Percentiles rank a stretch among this genome's conserved stretches.
Conservation (phyloP, 2,329 filamentous ascomycete genomes). For the Claviceps quebecensis region DNA sequence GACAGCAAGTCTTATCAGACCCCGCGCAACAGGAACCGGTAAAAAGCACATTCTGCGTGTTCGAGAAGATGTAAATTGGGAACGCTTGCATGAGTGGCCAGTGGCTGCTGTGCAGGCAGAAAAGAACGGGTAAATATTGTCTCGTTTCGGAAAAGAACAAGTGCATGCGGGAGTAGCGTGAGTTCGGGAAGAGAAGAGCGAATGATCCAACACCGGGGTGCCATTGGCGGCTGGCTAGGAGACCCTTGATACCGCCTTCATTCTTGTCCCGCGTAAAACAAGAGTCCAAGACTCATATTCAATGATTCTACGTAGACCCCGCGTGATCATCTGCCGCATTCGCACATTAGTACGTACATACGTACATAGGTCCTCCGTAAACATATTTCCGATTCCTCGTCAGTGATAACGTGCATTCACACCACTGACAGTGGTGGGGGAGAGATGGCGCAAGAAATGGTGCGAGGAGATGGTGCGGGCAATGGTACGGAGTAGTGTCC, state of each 20-base stretch:
- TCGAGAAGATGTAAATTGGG: not conserved
- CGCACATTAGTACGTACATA: not conserved
- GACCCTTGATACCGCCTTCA: too few species aligned
- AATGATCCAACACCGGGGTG: too few species aligned
- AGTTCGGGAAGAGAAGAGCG: not conserved
- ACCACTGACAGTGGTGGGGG: too few species aligned
- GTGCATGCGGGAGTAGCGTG: not conserved
- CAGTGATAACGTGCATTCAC: not conserved
- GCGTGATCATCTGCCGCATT: not conserved
- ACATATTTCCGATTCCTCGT: not conserved
- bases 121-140: not conserved
- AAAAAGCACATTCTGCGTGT: not conserved
- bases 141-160: not conserved
- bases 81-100: not conserved
- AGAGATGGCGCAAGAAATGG: too few species aligned
- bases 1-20: slow-evolving; percentile 15
- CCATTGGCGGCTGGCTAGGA: too few species aligned
- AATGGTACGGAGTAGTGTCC: not conserved
- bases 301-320: not conserved
- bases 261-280: too few species aligned
- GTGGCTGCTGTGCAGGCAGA: not conserved
- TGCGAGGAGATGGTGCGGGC: not conserved
- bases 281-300: too few species aligned
- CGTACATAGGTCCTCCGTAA: too few species aligned
- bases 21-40: slow-evolving; percentile 6